phyloP scores from a whole-genome alignment of 805 yeast species.

The Kuraishia cidri region DNA sequence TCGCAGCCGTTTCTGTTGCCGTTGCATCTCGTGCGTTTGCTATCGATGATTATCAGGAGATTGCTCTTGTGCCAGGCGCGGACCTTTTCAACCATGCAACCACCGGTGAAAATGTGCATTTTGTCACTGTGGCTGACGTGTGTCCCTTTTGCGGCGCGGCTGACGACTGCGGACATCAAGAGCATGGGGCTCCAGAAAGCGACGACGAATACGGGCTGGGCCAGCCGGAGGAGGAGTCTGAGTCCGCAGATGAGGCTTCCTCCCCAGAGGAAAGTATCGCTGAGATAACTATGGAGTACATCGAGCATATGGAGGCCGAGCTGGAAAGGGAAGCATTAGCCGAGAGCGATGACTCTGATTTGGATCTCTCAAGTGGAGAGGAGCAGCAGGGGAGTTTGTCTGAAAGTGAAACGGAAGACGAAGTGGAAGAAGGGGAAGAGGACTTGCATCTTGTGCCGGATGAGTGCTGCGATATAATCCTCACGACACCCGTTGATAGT shows the following conservation, averaged over 20 bases:
- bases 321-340: slow-evolving; percentile 12
- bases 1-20: slow-evolving; percentile 50
- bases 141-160: slow-evolving; percentile 22
- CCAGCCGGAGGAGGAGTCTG: slow-evolving; percentile 8
- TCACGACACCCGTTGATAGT: slow-evolving; percentile 29
- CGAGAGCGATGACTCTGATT: slow-evolving; percentile 14
- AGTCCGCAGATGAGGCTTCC: slow-evolving; percentile 2
- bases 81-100: slow-evolving; percentile 74
- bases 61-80: slow-evolving; percentile 84
- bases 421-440: slow-evolving; percentile 11
- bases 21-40: slow-evolving; percentile 76
- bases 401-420: slow-evolving; percentile 13
- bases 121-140: slow-evolving; percentile 38
- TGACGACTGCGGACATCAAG: slow-evolving; percentile 21
- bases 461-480: slow-evolving; percentile 65
- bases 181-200: slow-evolving; percentile 16
- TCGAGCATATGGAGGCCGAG: slow-evolving; percentile 19
- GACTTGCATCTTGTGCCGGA: slow-evolving; percentile 26
- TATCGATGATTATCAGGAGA: slow-evolving; percentile 65
- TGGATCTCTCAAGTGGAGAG: slow-evolving; percentile 6
- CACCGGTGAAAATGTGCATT: slow-evolving; percentile 56
- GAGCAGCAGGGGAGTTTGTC: too few relatives aligned
- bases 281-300: slow-evolving; percentile 22
- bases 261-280: slow-evolving; percentile 3
- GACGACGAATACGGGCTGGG: slow-evolving; percentile 16